These are phyloP conservation scores for Tetrapisispora fleetii DNA, from an alignment of 805 yeast species.

Conservation along the genomic window DNA sequence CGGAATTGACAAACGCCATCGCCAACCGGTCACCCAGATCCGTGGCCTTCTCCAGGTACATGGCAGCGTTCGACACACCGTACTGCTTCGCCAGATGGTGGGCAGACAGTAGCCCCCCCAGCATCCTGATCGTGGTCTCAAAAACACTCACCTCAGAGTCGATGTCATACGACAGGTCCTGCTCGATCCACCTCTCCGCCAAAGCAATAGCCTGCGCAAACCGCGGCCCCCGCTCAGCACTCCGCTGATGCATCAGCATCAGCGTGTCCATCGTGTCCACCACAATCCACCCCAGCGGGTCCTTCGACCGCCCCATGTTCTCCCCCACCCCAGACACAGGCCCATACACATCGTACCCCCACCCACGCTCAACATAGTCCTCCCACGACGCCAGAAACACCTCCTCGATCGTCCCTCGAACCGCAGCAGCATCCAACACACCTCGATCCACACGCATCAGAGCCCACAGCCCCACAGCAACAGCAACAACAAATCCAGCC, in stretches of 20 bases:
- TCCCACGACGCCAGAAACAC: conserved; percentile 71
- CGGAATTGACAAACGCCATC: conserved; percentile 52
- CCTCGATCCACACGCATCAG: too few relatives aligned
- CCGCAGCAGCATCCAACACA: too few relatives aligned
- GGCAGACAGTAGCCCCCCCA: conserved; percentile 87
- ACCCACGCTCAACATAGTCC: conserved; percentile 62
- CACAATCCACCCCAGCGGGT: conserved; percentile 86
- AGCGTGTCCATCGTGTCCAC: conserved; percentile 82
- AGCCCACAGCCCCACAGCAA: not conserved
- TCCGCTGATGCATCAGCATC: conserved; percentile 55
- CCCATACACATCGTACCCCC: conserved; percentile 74
- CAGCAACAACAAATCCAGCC: not conserved
- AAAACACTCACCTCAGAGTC: conserved; percentile 73
- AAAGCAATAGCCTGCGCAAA: conserved; percentile 47
- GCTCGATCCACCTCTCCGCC: conserved; percentile 66
- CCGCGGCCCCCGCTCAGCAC: conserved; percentile 11
- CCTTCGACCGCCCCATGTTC: conserved; percentile 57
- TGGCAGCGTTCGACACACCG: conserved; percentile 29
- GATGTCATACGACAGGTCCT: conserved; percentile 59
- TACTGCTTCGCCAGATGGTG: conserved; percentile 49
- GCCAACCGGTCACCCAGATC: conserved; percentile 66
- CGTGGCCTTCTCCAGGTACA: conserved; percentile 68
- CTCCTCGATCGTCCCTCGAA: conserved; percentile 42
- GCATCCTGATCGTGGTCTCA: conserved; percentile 91
- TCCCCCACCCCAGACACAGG: conserved; percentile 55